phyloP scores from a whole-genome alignment of 2,329 filamentous ascomycete species.

The Fusarium mundagurra region DNA sequence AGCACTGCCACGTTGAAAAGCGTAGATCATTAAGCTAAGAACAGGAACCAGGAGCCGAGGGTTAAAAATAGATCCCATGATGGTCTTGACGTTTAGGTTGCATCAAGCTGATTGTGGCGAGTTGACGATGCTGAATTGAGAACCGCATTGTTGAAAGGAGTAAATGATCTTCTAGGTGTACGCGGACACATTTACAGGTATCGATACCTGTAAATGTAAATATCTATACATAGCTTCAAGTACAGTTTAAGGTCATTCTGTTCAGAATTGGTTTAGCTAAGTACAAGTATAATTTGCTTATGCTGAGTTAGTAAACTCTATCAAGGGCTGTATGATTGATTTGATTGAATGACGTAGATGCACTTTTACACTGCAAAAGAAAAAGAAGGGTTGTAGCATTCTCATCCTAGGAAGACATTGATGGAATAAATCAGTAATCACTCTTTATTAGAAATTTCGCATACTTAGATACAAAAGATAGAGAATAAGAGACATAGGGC shows the following conservation, averaged over 20 bases:
- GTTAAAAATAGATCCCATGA: constrained; percentile 25
- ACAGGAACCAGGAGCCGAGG: not conserved
- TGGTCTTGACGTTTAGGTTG: constrained; percentile 2
- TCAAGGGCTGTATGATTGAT: not conserved
- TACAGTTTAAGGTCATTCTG: not conserved
- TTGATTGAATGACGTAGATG: constrained; percentile 4
- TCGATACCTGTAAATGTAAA: too few relatives aligned
- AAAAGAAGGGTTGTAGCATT: not conserved
- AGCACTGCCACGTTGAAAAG: constrained; percentile 19
- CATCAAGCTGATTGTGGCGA: constrained; percentile 1
- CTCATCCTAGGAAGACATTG: not conserved
- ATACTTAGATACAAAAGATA: too few relatives aligned
- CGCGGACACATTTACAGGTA: not conserved
- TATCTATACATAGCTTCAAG: too few relatives aligned
- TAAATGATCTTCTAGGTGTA: not conserved
- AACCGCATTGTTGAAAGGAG: not conserved
- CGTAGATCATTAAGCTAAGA: constrained; percentile 1
- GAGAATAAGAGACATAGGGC: not conserved
- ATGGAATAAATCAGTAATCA: not conserved
- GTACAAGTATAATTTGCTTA: not conserved
- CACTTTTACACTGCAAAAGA: not conserved
- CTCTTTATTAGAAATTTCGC: not conserved
- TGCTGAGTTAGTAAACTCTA: not conserved
- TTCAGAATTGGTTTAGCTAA: not conserved
- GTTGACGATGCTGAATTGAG: not conserved